A percentile compares a stretch with the other conserved stretches of the same genome.
These are phyloP conservation scores for Porcisia deanei DNA, from an alignment of 208 protist genomes.

Conservation along the genomic window DNA sequence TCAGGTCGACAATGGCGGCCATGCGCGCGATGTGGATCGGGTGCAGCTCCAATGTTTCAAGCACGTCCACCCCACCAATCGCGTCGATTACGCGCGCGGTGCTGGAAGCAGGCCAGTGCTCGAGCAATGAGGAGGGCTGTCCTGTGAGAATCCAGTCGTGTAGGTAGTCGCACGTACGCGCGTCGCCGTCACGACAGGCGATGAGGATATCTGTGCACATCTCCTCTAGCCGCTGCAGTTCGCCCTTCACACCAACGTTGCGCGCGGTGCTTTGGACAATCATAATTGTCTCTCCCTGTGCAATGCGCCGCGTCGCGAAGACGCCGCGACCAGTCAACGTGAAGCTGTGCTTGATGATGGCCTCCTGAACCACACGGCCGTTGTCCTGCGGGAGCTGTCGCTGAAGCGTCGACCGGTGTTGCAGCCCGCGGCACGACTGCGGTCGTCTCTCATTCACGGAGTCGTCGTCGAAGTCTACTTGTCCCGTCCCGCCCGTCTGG, in stretches of 20 bases:
- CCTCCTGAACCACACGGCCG: slow-evolving; percentile 68
- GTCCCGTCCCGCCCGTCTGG: slow-evolving; percentile 67
- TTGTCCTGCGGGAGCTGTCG: slow-evolving; percentile 68
- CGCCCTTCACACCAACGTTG: slow-evolving; percentile 79
- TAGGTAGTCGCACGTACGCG: slow-evolving; percentile 40
- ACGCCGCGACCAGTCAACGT: slow-evolving; percentile 77
- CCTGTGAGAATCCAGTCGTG: slow-evolving; percentile 85
- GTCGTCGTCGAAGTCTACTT: slow-evolving; percentile 81
- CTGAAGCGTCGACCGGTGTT: slow-evolving; percentile 64
- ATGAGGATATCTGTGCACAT: slow-evolving; percentile 53
- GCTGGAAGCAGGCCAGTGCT: slow-evolving; percentile 69
- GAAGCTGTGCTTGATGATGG: slow-evolving; percentile 79
- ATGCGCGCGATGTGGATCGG: slow-evolving; percentile 81
- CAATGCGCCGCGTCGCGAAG: slow-evolving; percentile 74
- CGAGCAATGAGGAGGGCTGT: slow-evolving; percentile 80
- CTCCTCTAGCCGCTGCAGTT: slow-evolving; percentile 75
- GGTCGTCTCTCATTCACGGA: slow-evolving; percentile 36
- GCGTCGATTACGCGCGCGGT: slow-evolving; percentile 66
- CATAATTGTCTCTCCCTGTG: slow-evolving; percentile 81
- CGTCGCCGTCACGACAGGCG: slow-evolving; percentile 30
- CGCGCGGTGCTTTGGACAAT: slow-evolving; percentile 79
- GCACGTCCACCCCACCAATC: slow-evolving; percentile 63
- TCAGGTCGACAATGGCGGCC: slow-evolving; percentile 83
- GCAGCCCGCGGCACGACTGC: slow-evolving; percentile 59
- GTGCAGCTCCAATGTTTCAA: slow-evolving; percentile 80